Base-by-base conservation (phyloP, 73 alveolate species). In the Halteria grandinella region DNA sequence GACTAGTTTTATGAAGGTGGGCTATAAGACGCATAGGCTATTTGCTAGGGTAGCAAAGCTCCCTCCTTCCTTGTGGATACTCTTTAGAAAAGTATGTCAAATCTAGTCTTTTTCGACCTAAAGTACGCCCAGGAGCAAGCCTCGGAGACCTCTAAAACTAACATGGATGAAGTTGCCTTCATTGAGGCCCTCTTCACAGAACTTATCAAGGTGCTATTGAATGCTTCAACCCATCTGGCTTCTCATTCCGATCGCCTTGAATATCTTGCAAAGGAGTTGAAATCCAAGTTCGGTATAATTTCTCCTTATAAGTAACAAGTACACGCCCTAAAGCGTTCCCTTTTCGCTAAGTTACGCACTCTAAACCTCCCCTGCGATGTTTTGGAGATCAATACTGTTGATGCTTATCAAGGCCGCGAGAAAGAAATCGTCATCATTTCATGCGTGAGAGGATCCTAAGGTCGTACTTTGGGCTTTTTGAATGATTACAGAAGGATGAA, bases 331-430 rank as follows among this genome's bases (percentile, higher is more conserved):
- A 64, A 78, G 29, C 88, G 75, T 43, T 34, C 43, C 36, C 52
- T 83, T 45, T 66, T 29, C 33, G 79, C 77, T 37, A 39, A 55
- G 18, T 70, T 75, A 34, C 74, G 44, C 53, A 0, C 0, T 25
- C 11, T 43, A 11, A 44, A 51, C 5, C 57, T 41, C 17, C 34
- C 75, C 14, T 37, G 54, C 51, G 55, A 62, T 28, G 69, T 80
- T 47, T 59, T 87, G 0, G 92, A 87, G 34, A 75, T 88, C 24
- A 88, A 88, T 55, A 88, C 99, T 14, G 97, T 95, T n/a, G 99
- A 95, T 90, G 96, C 97, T 50, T 95, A 93, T 69, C 92, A 95
- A 66, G 99, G 99, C 17, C 91, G 97, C 75, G 98, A 93, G 91
- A 95, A 95, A 69, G 98, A 95, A 73, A 75, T 95, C 17, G 90